Percentiles rank a stretch among this genome's conserved stretches.
Conservation (phyloP, 495 filamentous ascomycete species). For the Bombardia bombarda region DNA sequence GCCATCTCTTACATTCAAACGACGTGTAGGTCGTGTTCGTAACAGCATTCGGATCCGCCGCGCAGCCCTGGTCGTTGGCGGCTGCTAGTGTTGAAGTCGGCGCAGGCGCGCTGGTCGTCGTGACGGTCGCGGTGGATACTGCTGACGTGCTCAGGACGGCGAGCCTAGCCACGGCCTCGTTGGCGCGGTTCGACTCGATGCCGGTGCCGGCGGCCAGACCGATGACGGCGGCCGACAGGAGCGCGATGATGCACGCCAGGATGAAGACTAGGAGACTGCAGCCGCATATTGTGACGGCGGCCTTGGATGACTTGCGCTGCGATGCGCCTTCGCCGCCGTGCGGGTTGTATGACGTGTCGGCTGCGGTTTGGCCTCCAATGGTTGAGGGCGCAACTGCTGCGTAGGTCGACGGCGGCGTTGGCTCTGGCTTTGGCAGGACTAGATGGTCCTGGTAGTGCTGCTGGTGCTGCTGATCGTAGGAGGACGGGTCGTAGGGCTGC, state of each 20-base stretch:
- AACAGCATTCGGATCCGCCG: slow-evolving; percentile 18
- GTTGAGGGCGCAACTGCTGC: too few species aligned
- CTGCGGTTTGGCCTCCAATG: too few species aligned
- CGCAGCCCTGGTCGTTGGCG: slow-evolving; percentile 30
- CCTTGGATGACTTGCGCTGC: not conserved
- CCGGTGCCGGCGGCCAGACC: slow-evolving; percentile 36
- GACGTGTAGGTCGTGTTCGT: slow-evolving; percentile 23
- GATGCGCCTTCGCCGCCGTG: not conserved
- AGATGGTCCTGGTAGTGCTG: too few species aligned
- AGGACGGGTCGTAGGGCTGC: too few species aligned
- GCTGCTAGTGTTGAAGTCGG: slow-evolving; percentile 19
- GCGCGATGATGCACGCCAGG: slow-evolving; percentile 31
- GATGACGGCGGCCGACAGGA: slow-evolving; percentile 34
- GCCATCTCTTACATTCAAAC: slow-evolving; percentile 9
- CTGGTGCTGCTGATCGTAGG: too few species aligned
- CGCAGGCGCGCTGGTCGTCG: slow-evolving; percentile 9
- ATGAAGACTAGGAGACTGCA: slow-evolving; percentile 31
- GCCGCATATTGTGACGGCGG: slow-evolving; percentile 20
- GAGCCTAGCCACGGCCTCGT: slow-evolving; percentile 23
- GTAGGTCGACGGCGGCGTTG: too few species aligned
- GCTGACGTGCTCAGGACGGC: slow-evolving; percentile 14
- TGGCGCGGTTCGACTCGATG: slow-evolving; percentile 31
- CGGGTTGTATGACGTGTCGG: not conserved
- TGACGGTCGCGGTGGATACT: not conserved
- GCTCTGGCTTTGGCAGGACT: too few species aligned